These are phyloP conservation scores for Papiliotrema laurentii DNA, from an alignment of 1,284 basidiomycete genomes.

Conservation along the genomic window DNA sequence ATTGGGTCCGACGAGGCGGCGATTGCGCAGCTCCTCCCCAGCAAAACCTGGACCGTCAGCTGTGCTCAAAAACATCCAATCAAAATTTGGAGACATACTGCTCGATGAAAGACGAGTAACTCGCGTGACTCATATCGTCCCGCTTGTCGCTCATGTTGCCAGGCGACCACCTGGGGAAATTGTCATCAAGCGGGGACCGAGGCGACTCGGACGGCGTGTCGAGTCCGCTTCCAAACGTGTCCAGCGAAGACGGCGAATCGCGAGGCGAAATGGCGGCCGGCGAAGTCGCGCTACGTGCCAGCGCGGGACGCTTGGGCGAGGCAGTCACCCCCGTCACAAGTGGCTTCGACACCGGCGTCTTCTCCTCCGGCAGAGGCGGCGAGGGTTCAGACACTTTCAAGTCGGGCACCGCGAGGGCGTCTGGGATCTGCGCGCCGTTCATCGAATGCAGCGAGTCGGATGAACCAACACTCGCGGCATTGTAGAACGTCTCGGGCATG, in stretches of 20 bases:
- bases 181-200: slow-evolving; percentile 31
- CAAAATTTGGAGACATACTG: slow-evolving; percentile 41
- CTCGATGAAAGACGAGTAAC: slow-evolving; percentile 45
- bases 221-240: slow-evolving; percentile 15
- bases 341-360: no score
- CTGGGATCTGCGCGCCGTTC: background rate
- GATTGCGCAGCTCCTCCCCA: slow-evolving; percentile 32
- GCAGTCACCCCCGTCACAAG: background rate
- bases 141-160: slow-evolving; percentile 10
- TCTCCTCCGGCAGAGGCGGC: slow-evolving; percentile 22
- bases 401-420: slow-evolving; percentile 8
- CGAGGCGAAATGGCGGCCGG: slow-evolving; percentile 15
- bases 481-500: background rate
- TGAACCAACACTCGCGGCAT: background rate
- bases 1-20: slow-evolving; percentile 20
- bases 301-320: slow-evolving; percentile 6
- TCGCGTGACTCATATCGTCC: slow-evolving; percentile 21
- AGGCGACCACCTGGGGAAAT: slow-evolving; percentile 26
- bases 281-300: slow-evolving; percentile 13
- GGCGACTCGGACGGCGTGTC: slow-evolving; percentile 35
- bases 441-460: background rate
- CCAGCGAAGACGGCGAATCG: slow-evolving; percentile 29
- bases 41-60: slow-evolving; percentile 29
- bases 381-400: slow-evolving; percentile 24
- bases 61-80: background rate